These are phyloP conservation scores for Daldinia bambusicola DNA, from an alignment of 495 filamentous ascomycete genomes.

Conservation along the genomic window DNA sequence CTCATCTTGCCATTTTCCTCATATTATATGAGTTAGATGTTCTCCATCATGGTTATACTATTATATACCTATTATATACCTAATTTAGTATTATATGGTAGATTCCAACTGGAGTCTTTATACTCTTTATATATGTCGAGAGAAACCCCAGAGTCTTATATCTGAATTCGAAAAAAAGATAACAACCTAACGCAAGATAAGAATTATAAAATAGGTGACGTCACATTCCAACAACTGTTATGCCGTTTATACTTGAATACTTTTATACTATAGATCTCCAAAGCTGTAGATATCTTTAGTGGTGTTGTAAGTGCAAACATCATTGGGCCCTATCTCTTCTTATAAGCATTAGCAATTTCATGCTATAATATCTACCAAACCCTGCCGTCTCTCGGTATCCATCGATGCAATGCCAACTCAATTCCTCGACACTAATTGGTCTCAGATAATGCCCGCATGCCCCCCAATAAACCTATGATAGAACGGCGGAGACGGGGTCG, in stretches of 20 bases:
- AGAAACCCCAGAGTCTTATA: too few species aligned
- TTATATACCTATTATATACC: not conserved
- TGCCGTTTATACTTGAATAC: too few species aligned
- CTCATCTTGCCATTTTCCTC: not conserved
- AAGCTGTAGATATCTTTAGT: not conserved
- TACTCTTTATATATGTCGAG: too few species aligned
- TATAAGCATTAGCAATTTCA: constrained; percentile 31
- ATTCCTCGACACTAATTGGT: constrained; percentile 40
- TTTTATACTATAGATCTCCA: not conserved
- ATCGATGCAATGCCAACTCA: constrained; percentile 41
- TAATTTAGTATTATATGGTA: too few species aligned
- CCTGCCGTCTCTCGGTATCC: constrained; percentile 20
- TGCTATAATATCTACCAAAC: constrained; percentile 31
- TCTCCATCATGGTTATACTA: not conserved
- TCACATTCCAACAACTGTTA: not conserved
- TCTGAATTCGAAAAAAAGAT: too few species aligned
- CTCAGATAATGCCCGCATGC: constrained; percentile 38
- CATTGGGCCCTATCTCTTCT: not conserved
- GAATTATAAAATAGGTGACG: not conserved
- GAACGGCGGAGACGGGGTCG: constrained; percentile 15
- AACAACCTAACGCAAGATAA: not conserved
- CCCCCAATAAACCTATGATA: constrained; percentile 31
- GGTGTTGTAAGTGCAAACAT: not conserved
- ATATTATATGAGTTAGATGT: not conserved
- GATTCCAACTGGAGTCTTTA: too few species aligned